Evolutionary conservation across 192 early-diverging fungal genomes (phyloP).

Genomic region (Gaertneriomyces semiglobifer): DNA sequence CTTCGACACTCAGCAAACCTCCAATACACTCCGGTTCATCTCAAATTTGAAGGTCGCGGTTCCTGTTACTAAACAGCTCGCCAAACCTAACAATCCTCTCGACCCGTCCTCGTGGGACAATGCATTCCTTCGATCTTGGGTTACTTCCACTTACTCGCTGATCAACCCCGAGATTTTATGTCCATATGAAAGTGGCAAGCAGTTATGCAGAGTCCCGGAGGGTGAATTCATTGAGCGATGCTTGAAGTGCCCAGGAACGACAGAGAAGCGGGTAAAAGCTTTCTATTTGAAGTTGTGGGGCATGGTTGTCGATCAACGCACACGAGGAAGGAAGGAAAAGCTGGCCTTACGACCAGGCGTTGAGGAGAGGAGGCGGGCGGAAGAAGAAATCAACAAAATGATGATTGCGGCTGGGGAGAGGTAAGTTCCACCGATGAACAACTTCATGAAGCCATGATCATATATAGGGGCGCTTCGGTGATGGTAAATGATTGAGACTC

Average conservation of each 20-base stretch:
- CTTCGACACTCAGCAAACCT: slow-evolving; percentile 35
- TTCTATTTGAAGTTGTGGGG: slow-evolving; percentile 45
- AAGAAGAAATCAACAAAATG: too few relatives aligned
- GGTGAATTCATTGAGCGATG: slow-evolving; percentile 41
- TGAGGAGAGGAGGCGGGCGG: too few relatives aligned
- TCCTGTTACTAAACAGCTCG: slow-evolving; percentile 13
- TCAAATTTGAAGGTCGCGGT: slow-evolving; percentile 33
- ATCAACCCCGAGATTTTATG: slow-evolving; percentile 34
- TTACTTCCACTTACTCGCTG: slow-evolving; percentile 15
- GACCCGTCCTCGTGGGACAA: slow-evolving; percentile 45
- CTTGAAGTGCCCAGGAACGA: slow-evolving; percentile 28
- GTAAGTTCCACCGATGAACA: too few relatives aligned
- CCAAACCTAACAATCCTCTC: slow-evolving; percentile 18
- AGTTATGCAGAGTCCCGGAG: slow-evolving; percentile 42
- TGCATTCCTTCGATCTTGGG: slow-evolving; percentile 37
- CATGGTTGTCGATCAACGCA: slow-evolving; percentile 34
- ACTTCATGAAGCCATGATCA: too few relatives aligned
- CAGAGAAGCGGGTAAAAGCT: slow-evolving; percentile 34
- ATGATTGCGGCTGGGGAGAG: too few relatives aligned
- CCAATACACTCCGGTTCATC: slow-evolving; percentile 47
- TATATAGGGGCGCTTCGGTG: too few relatives aligned
- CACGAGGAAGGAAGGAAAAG: slow-evolving; percentile 20
- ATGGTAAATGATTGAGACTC: too few relatives aligned
- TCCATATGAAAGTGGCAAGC: slow-evolving; percentile 44
- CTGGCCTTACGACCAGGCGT: background rate